phyloP scores from a whole-genome alignment of 164 flowering plant genomes.

The Nymphaea thermarum region DNA sequence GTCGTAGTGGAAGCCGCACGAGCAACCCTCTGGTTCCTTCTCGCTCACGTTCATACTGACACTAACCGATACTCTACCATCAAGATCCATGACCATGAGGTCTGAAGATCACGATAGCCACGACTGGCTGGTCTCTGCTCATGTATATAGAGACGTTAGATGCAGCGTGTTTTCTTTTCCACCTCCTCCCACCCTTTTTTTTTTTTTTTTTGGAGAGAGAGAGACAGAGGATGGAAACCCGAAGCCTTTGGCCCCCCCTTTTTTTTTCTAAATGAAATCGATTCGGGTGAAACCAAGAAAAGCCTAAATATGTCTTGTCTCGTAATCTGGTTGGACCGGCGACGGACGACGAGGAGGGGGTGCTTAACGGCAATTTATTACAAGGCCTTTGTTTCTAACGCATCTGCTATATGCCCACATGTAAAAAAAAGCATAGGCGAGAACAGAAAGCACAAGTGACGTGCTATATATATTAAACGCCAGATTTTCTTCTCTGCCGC shows the following conservation, averaged over 20 bases:
- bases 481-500: too few relatives aligned
- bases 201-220: not conserved
- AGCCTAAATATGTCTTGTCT: conserved; percentile 2
- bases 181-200: not conserved
- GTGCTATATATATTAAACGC: too few relatives aligned
- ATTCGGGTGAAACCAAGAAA: not conserved
- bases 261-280: not conserved
- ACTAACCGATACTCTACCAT: not conserved
- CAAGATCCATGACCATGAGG: not conserved
- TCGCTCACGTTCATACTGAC: not conserved
- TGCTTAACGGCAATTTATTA: too few relatives aligned
- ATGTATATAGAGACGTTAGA: not conserved
- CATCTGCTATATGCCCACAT: too few relatives aligned
- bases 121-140: not conserved
- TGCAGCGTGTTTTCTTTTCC: not conserved
- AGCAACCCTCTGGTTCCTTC: conserved; percentile 20
- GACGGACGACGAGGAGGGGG: too few relatives aligned
- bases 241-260: conserved; percentile 3
- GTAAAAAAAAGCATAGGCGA: too few relatives aligned
- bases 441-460: too few relatives aligned
- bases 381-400: too few relatives aligned
- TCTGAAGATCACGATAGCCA: not conserved
- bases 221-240: not conserved
- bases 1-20: conserved; percentile 35
- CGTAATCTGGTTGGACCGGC: not conserved